Evolutionary conservation across 2,329 filamentous ascomycete species (phyloP).

Genomic region (Phyllosticta citrichinensis): DNA sequence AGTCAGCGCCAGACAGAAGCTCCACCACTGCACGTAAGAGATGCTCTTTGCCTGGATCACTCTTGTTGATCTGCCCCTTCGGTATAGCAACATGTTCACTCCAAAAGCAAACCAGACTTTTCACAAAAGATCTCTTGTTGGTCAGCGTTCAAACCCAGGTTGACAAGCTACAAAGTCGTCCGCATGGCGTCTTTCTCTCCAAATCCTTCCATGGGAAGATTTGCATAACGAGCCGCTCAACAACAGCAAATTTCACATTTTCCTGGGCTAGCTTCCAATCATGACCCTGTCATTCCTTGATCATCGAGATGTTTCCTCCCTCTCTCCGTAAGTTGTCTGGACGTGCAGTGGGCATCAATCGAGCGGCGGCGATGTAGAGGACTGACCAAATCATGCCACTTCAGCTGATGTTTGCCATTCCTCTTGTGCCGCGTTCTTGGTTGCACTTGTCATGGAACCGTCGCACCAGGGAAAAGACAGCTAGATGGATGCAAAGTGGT

Average conservation of each 20-base stretch:
- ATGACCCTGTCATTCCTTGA: not conserved
- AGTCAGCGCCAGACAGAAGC: not conserved
- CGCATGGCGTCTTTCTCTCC: not conserved
- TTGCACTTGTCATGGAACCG: not conserved
- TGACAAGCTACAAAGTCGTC: not conserved
- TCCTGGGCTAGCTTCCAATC: not conserved
- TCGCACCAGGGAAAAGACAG: not conserved
- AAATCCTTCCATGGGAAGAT: not conserved
- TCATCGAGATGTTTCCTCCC: not conserved
- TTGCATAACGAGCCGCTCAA: not conserved
- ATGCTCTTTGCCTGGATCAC: not conserved
- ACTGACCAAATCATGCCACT: not conserved
- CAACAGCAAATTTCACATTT: not conserved
- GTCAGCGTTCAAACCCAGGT: not conserved
- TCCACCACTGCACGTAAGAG: not conserved
- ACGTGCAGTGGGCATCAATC: not conserved
- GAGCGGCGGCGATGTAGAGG: not conserved
- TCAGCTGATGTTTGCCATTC: not conserved
- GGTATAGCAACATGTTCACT: not conserved
- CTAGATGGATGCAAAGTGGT: not conserved
- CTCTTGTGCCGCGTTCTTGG: not conserved
- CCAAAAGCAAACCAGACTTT: not conserved
- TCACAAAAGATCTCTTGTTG: not conserved
- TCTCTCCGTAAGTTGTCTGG: no score
- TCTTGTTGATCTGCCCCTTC: not conserved